phyloP scores from a whole-genome alignment of 1,284 basidiomycete genomes.

The Naganishia albida region DNA sequence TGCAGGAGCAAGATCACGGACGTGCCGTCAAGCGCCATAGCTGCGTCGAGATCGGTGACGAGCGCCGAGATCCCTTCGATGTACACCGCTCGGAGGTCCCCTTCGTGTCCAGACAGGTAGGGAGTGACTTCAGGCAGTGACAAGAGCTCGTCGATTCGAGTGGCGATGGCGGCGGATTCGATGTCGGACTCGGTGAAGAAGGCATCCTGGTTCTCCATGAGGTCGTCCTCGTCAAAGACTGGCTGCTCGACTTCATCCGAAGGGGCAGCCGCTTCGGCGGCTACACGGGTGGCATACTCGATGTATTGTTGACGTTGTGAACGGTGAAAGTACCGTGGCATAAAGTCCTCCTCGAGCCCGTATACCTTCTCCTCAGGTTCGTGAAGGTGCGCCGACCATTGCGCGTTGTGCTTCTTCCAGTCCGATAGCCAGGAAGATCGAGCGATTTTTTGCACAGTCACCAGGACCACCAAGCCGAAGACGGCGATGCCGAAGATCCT shows the following conservation, averaged over 20 bases:
- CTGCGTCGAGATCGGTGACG: neutral
- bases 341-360: constrained; percentile 21
- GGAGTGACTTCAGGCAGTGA: neutral
- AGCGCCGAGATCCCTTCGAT: constrained; percentile 3
- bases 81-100: neutral
- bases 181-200: neutral
- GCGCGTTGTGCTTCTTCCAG: constrained; percentile 6
- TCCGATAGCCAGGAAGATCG: neutral
- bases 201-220: constrained; percentile 2
- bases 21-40: neutral
- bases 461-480: neutral
- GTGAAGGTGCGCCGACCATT: constrained; percentile 7
- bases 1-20: neutral
- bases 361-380: neutral
- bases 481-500: neutral
- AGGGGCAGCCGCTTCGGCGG: neutral
- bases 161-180: neutral
- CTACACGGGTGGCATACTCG: neutral
- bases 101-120: neutral
- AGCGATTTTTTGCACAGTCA: neutral
- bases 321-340: constrained; percentile 14
- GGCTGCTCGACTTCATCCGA: neutral
- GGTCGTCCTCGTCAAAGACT: neutral
- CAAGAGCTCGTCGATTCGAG: too few relatives aligned
- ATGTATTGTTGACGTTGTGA: constrained; percentile 16